These are phyloP conservation scores for Cyberlindnera maclurae DNA, from an alignment of 805 yeast genomes.

Conservation along the genomic window DNA sequence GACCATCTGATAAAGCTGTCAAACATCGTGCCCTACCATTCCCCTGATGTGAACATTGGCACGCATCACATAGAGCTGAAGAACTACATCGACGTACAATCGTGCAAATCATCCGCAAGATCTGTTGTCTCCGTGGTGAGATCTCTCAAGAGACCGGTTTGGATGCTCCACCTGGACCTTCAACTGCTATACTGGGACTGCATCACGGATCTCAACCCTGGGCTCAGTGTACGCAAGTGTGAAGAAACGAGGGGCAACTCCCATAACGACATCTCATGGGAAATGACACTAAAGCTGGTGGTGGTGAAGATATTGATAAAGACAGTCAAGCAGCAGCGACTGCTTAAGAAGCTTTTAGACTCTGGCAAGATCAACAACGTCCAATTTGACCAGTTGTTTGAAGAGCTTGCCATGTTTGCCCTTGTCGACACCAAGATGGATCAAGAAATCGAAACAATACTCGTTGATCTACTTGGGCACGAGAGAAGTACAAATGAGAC, in stretches of 20 bases:
- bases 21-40: conserved; percentile 20
- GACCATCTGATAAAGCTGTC: conserved; percentile 17
- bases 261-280: neutral
- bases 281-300: conserved; percentile 10
- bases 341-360: conserved; percentile 2
- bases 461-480: conserved; percentile 4
- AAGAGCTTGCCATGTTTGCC: conserved; percentile 12
- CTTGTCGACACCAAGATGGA: conserved; percentile 13
- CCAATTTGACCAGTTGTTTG: conserved; percentile 11
- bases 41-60: conserved; percentile 8
- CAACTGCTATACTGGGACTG: conserved; percentile 18
- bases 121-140: conserved; percentile 17
- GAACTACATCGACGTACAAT: conserved; percentile 6
- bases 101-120: conserved; percentile 15
- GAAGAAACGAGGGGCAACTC: conserved; percentile 2
- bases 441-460: conserved; percentile 1
- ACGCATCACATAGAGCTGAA: conserved; percentile 2
- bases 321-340: conserved; percentile 14
- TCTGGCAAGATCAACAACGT: conserved; percentile 2
- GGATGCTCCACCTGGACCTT: conserved; percentile 12
- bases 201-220: conserved; percentile 13
- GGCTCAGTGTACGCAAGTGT: conserved; percentile 3
- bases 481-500: conserved; percentile 10
- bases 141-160: conserved; percentile 11
- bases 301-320: conserved; percentile 15